Evolutionary conservation across 164 flowering plant genomes (phyloP), one percentile per base, ranked within the genome.

Genomic region (Cinnamomum micranthum): DNA sequence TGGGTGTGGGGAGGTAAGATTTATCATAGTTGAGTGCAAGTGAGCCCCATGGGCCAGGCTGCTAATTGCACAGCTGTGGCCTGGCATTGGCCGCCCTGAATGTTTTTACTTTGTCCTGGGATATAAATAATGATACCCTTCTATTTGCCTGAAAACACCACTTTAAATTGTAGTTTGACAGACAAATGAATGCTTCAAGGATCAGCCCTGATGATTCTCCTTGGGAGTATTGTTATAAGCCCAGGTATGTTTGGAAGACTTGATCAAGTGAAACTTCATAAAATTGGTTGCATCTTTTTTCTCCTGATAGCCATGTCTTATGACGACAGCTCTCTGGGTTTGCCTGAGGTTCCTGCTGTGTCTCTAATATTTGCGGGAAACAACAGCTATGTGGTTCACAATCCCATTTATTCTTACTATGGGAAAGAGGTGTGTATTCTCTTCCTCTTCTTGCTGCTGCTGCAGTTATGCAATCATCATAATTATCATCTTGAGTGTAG

Each of bases 201-300:
- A 51, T 85, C 31, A 85, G 79, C 79, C 80, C 76, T 77, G 85
- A 89, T 68, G 92, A 89, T 71, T 87, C 72, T 73, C 94, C 93
- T 14, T 92, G 90, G 92, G 76, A 95, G 71, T 91, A 89, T 76
- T 95, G 98, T 87, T 95, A 95, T 67, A 83, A 86, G 59, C 76
- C 88, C 83, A 89, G 97, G 97, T 91, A 76, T 80, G 17, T 64
- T 55, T 77, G 62, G 62, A 63, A 72, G 60, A 58, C 19, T 35
- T 62, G n/a, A 51, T 23, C 22, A 51, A 51, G 74, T 64, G 22
- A 47, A 6, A 28, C 22, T 51, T 17, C 41, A 22, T 2, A 50
- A 10, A 3, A 71, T 69, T 55, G 1, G 59, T 14, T 69, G 67
- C 41, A 71, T 69, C 9, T 62, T 41, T 31, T 58, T 72, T 9